Evolutionary conservation across 1,284 basidiomycete species (phyloP).

Genomic region (Apiotrichum gracile): DNA sequence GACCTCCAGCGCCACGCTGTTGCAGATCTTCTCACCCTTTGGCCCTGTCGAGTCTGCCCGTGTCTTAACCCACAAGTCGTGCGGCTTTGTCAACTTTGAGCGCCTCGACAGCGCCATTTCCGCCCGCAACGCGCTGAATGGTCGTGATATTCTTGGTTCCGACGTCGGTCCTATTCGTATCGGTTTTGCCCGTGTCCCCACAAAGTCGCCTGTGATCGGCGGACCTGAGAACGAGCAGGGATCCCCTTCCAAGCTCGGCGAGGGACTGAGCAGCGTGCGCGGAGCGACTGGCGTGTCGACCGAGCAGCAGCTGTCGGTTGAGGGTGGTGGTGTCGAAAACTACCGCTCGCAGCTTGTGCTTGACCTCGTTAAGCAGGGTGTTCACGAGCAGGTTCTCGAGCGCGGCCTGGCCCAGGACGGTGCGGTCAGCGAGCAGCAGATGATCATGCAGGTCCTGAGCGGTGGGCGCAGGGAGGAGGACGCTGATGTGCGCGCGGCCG

Average conservation of each 20-base stretch:
- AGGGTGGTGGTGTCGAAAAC: slow-evolving; percentile 84
- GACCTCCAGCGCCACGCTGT: slow-evolving; percentile 83
- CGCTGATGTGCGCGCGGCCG: slow-evolving; percentile 70
- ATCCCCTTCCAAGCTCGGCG: slow-evolving; percentile 56
- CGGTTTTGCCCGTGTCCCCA: slow-evolving; percentile 91
- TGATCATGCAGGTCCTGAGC: slow-evolving; percentile 89
- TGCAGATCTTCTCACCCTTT: slow-evolving; percentile 81
- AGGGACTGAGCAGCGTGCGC: slow-evolving; percentile 59
- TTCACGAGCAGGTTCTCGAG: slow-evolving; percentile 55
- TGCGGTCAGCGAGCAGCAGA: slow-evolving; percentile 80
- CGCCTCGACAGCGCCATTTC: slow-evolving; percentile 91
- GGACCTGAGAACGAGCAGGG: slow-evolving; percentile 27
- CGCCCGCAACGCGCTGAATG: slow-evolving; percentile 89
- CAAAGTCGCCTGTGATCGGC: slow-evolving; percentile 54
- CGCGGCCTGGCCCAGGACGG: slow-evolving; percentile 48
- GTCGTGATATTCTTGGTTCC: slow-evolving; percentile 86
- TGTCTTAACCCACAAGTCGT: slow-evolving; percentile 80
- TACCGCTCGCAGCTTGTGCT: slow-evolving; percentile 85
- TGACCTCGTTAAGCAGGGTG: slow-evolving; percentile 81
- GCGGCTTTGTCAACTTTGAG: slow-evolving; percentile 82
- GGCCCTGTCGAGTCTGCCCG: slow-evolving; percentile 95
- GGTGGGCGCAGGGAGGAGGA: slow-evolving; percentile 71
- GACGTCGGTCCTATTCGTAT: slow-evolving; percentile 94
- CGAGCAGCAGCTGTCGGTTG: slow-evolving; percentile 70
- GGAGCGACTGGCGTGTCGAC: slow-evolving; percentile 79